Percentiles rank a stretch among this genome's conserved stretches.
Conservation (phyloP, 2,329 filamentous ascomycete genomes). For the Polytolypa hystricis region DNA sequence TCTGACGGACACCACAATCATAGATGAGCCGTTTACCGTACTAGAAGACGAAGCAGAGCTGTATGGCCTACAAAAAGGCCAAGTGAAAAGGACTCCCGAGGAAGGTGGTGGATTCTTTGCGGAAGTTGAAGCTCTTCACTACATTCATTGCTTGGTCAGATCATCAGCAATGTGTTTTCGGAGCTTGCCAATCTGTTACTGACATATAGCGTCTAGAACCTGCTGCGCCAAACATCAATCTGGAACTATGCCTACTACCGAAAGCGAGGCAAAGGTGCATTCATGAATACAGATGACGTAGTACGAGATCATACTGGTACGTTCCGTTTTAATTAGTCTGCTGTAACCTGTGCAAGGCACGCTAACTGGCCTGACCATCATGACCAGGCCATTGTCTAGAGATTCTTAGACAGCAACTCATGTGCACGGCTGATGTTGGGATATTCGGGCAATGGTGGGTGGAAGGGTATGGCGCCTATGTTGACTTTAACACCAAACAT, state of each 20-base stretch:
- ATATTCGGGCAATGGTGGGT: conserved; percentile 53
- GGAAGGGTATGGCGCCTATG: conserved; percentile 41
- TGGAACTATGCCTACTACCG: conserved; percentile 52
- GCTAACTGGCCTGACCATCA: conserved; percentile 1
- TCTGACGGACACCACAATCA: too few relatives aligned
- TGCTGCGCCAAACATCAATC: conserved; percentile 47
- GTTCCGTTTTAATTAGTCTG: neutral
- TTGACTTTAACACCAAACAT: conserved; percentile 53
- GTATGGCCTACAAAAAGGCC: conserved; percentile 42
- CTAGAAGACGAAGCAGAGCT: conserved; percentile 37
- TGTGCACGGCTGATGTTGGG: conserved; percentile 51
- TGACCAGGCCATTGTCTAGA: conserved; percentile 48
- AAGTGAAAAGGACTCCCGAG: conserved; percentile 44
- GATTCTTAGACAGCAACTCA: conserved; percentile 50
- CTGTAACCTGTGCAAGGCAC: neutral
- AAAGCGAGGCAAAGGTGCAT: conserved; percentile 39
- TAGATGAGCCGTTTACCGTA: conserved; percentile 40
- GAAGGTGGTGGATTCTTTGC: conserved; percentile 46
- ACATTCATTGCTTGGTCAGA: conserved; percentile 42
- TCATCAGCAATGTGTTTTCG: too few relatives aligned
- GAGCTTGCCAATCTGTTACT: too few relatives aligned
- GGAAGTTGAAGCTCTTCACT: conserved; percentile 23
- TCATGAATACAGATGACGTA: conserved; percentile 45
- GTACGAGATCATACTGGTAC: conserved; percentile 42
- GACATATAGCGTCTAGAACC: too few relatives aligned